Conservation (phyloP, 2,329 filamentous ascomycete genomes). For the Fusarium sp. region DNA sequence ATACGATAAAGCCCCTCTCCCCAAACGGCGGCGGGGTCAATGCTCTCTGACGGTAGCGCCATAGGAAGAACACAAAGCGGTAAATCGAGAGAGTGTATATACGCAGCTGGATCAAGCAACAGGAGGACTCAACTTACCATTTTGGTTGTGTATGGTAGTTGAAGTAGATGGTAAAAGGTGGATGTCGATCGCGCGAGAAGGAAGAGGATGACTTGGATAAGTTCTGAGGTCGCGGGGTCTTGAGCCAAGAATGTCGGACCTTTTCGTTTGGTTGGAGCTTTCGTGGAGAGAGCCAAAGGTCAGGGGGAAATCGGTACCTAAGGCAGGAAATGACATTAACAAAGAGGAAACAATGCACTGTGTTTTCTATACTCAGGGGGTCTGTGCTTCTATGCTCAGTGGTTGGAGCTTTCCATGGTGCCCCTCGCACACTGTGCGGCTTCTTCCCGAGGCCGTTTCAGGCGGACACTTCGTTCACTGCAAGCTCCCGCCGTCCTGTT, state of each 20-base stretch:
- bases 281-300: constrained; percentile 43
- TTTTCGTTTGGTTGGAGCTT: constrained; percentile 50
- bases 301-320: constrained; percentile 43
- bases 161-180: constrained; percentile 33
- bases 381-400: not conserved
- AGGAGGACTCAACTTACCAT: constrained; percentile 48
- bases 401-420: not conserved
- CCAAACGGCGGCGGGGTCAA: constrained; percentile 45
- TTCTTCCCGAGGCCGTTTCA: constrained; percentile 22
- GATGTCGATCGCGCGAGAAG: constrained; percentile 45
- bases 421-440: constrained; percentile 38
- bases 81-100: constrained; percentile 14
- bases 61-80: constrained; percentile 15
- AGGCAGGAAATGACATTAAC: constrained; percentile 35
- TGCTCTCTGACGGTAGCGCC: constrained; percentile 29
- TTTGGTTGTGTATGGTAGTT: constrained; percentile 40
- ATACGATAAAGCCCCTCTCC: constrained; percentile 47
- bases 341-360: constrained; percentile 25
- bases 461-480: constrained; percentile 5
- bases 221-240: constrained; percentile 50
- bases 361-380: constrained; percentile 10
- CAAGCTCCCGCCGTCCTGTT: constrained; percentile 16
- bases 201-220: constrained; percentile 49
- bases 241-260: constrained; percentile 48
- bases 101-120: constrained; percentile 10